Evolutionary conservation across 2,329 filamentous ascomycete genomes (phyloP).

Genomic region (Grosmannia serpens): DNA sequence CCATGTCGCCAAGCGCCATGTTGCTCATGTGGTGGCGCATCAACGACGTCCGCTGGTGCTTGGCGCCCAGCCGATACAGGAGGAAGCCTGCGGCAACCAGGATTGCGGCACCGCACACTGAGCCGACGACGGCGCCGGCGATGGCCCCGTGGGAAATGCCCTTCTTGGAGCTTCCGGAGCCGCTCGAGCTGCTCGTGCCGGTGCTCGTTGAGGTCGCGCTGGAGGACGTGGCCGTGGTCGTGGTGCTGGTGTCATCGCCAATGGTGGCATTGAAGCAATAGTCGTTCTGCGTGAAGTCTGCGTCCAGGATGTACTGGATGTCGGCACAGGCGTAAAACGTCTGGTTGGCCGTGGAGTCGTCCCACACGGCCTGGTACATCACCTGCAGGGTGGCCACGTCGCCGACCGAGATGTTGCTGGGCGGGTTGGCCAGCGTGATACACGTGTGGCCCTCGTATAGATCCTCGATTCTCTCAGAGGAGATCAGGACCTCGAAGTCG

Average conservation of each 20-base stretch:
- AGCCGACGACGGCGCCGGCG: conserved; percentile 25
- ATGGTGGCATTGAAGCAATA: conserved; percentile 26
- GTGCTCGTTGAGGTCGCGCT: neutral
- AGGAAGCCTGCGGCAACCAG: neutral
- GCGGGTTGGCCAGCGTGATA: conserved; percentile 18
- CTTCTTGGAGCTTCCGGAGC: neutral
- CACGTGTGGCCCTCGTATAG: conserved; percentile 24
- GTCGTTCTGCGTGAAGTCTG: conserved; percentile 17
- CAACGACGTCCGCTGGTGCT: conserved; percentile 2
- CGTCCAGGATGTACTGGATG: conserved; percentile 13
- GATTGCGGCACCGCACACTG: conserved; percentile 16
- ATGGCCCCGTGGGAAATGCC: conserved; percentile 21
- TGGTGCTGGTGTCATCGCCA: neutral
- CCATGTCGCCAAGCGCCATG: conserved; percentile 4
- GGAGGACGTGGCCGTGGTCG: conserved; percentile 2
- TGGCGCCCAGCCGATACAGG: conserved; percentile 7
- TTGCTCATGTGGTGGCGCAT: conserved; percentile 8
- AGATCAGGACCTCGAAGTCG: conserved; percentile 20
- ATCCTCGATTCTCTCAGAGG: conserved; percentile 14
- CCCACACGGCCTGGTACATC: conserved; percentile 20
- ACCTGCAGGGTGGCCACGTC: conserved; percentile 24
- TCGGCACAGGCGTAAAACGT: conserved; percentile 27
- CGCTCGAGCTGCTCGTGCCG: neutral
- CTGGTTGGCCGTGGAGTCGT: conserved; percentile 15
- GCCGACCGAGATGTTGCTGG: conserved; percentile 16